Evolutionary conservation across 2,329 filamentous ascomycete species (phyloP), one percentile per base, ranked within the genome.

Genomic region (Penicillium corylophilum): DNA sequence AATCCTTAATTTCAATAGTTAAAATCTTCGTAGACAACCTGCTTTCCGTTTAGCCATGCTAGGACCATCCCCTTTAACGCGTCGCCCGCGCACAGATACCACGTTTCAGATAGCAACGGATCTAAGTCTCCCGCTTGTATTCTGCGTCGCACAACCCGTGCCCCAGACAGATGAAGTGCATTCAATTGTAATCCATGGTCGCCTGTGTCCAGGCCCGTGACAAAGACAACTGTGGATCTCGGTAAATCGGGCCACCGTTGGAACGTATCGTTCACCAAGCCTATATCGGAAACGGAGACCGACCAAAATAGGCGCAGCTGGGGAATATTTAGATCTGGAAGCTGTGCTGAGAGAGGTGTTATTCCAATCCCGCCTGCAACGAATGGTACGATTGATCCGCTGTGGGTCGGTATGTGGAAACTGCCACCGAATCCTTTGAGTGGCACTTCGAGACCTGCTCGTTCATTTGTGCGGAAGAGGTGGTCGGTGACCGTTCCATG

Each of bases 61-160:
- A 16, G 3, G 2, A 35, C n/a, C 31, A 16, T 35, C 6, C 9
- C 8, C n/a, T 35, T 35, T n/a, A 35, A 35, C 15, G 31, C n/a
- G 9, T 16, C 7, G n/a, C 31, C 31, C 2, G 31, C 31, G n/a
- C 31, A 35, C 31, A 35, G 54, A 70, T 85, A 87, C 79, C 82
- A 87, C 40, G 67, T 77, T 10, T 71, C 63, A 3, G 71, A 70
- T 35, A 69, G 61, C 2, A 71, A 55, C 4, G 68, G 50, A 15
- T 67, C 62, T 7, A 82, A 26, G 68, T 86, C 82, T 2, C 56
- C 57, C 38, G 75, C 73, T 9, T 56, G 49, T 24, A 86, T 66
- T 44, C 83, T 74, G 29, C 82, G 71, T 48, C 63, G 65, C 40
- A 76, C 55, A 3, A 82, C 55, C 3, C 51, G 56, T 1, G 69